Base-by-base conservation (phyloP, 768 basidiomycete genomes). In the Amanita exitialis region DNA sequence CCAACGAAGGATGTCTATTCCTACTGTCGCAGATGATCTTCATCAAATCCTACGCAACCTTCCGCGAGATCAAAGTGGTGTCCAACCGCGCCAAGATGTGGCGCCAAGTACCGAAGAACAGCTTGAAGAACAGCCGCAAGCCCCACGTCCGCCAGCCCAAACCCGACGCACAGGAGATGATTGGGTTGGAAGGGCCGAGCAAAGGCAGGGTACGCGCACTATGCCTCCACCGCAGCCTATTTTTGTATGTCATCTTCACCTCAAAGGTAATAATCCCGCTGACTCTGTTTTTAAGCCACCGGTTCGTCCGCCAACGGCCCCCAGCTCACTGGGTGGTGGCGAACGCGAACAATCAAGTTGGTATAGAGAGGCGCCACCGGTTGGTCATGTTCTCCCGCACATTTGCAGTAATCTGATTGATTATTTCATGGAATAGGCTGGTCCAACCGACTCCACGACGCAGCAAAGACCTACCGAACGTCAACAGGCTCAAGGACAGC, bases 1-100 rank as follows among this genome's bases (percentile, higher is more conserved):
- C 7, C 56, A 52, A 21, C 65, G 69, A 15, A 44, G 69, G 10
- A 55, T 55, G 20, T 62, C 66, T 4, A 66, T 57, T 34, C 66
- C 67, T 4, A 57, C 59, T 2, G 28, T 56, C 6, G 53, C 52
- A n/a, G 49, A 50, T 8, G 37, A 42, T 27, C 43, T 51, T 35
- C n/a, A 44, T 35, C 18, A 51, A 30, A 36, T 51, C 18, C 20
- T 51, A 25, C 50, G 50, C 32, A 27, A 37, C 32, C 42, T 51
- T 28, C 30, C 42, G 16, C 28, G 42, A 23, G 30, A 44, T 20
- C 42, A 12, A 42, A 18, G 42, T 13, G 30, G 5, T 16, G 6
- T 10, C 30, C 42, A 44, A 25, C 18, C 30, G 21, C n/a, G n/a
- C 12, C 50, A 3, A 51, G 20, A 30, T 7, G 16, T 37, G 47